These are phyloP conservation scores for Alternaria tenuissima DNA, from an alignment of 2,329 filamentous ascomycete species.

Conservation along the genomic window DNA sequence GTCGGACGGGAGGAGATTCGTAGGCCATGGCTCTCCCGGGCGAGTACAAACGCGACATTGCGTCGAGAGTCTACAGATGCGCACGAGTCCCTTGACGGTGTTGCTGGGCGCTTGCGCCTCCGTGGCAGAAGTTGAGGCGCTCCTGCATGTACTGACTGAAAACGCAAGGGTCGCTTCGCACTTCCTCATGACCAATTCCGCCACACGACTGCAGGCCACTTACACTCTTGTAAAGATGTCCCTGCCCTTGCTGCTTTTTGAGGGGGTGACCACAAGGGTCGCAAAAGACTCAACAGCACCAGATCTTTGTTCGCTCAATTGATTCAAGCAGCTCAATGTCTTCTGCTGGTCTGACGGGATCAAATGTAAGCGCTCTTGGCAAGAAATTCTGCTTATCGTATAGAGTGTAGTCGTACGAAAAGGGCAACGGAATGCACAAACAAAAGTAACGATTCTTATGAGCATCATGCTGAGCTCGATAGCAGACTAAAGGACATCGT, in stretches of 20 bases:
- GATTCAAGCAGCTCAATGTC: background rate
- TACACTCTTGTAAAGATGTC: background rate
- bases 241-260: background rate
- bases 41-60: background rate
- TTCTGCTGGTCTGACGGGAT: background rate
- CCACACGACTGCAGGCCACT: background rate
- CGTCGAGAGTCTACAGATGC: background rate
- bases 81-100: background rate
- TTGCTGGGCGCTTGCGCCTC: background rate
- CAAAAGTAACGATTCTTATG: background rate
- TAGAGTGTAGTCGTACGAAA: background rate
- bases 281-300: background rate
- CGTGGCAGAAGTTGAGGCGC: background rate
- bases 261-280: background rate
- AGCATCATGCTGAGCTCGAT: background rate
- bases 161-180: background rate
- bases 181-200: background rate
- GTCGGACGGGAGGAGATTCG: conserved; percentile 9
- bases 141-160: background rate
- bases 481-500: background rate
- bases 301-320: background rate
- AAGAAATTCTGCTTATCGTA: background rate
- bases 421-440: background rate
- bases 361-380: background rate
- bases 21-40: background rate